phyloP scores from a whole-genome alignment of 257 asterid genomes.

The Linderniella brevidens region DNA sequence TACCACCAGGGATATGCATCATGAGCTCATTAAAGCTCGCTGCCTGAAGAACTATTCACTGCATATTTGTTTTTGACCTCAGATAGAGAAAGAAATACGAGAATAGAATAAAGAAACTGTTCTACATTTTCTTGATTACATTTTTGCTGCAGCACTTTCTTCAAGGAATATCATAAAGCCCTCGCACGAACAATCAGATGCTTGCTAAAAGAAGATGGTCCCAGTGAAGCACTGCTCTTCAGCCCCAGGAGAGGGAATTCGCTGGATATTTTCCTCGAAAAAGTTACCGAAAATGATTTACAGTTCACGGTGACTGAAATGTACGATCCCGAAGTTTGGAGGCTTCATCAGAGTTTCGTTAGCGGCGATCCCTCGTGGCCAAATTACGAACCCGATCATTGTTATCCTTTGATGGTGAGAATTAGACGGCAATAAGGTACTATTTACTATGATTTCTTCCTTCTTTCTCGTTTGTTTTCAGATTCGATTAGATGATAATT shows the following conservation, averaged over 20 bases:
- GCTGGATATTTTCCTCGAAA: slow-evolving; percentile 53
- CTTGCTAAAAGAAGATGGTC: slow-evolving; percentile 45
- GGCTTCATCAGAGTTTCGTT: slow-evolving; percentile 29
- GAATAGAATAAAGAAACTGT: too few relatives aligned
- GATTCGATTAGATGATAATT: too few relatives aligned
- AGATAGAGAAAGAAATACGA: background rate
- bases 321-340: slow-evolving; percentile 51
- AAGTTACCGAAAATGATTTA: slow-evolving; percentile 38
- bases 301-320: slow-evolving; percentile 38
- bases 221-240: slow-evolving; percentile 64
- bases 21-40: too few relatives aligned
- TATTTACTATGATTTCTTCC: too few relatives aligned
- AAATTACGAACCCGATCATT: slow-evolving; percentile 71
- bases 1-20: too few relatives aligned
- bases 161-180: slow-evolving; percentile 61
- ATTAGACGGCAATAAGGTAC: slow-evolving; percentile 17
- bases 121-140: background rate
- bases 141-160: slow-evolving; percentile 63
- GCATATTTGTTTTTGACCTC: background rate
- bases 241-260: slow-evolving; percentile 88
- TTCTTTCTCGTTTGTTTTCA: too few relatives aligned
- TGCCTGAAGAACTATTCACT: too few relatives aligned
- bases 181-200: slow-evolving; percentile 62
- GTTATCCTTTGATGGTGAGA: slow-evolving; percentile 68
- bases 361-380: slow-evolving; percentile 65